Conservation (phyloP, 495 filamentous ascomycete species). For the Cudoniella acicularis region DNA sequence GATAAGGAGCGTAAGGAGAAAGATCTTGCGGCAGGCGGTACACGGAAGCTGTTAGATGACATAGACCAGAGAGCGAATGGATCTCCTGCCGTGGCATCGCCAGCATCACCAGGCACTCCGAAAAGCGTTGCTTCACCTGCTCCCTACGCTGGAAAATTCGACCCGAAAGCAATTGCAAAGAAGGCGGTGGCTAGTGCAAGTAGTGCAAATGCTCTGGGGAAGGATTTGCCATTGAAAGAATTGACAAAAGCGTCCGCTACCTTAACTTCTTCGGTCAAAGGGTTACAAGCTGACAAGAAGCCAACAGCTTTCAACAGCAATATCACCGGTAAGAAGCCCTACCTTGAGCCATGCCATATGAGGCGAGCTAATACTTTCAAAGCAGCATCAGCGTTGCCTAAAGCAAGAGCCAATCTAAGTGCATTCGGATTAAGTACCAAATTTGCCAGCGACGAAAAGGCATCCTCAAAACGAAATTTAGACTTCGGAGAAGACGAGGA, state of each 20-base stretch:
- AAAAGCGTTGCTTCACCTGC: slow-evolving; percentile 45
- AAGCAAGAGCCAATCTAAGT: slow-evolving; percentile 70
- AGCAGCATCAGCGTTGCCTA: slow-evolving; percentile 46
- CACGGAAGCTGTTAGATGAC: slow-evolving; percentile 65
- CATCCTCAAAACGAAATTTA: slow-evolving; percentile 64
- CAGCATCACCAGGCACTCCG: slow-evolving; percentile 52
- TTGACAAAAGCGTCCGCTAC: slow-evolving; percentile 49
- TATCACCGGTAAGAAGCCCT: slow-evolving; percentile 37
- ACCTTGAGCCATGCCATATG: slow-evolving; percentile 13
- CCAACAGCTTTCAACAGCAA: slow-evolving; percentile 43
- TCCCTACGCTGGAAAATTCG: slow-evolving; percentile 77
- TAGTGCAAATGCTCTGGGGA: slow-evolving; percentile 49
- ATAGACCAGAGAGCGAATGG: slow-evolving; percentile 68
- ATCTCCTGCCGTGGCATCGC: slow-evolving; percentile 50
- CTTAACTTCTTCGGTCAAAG: slow-evolving; percentile 38
- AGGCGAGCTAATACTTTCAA: slow-evolving; percentile 33
- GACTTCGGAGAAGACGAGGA: slow-evolving; percentile 87
- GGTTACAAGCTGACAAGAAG: slow-evolving; percentile 50
- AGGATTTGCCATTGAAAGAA: slow-evolving; percentile 58
- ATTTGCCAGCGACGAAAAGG: slow-evolving; percentile 56
- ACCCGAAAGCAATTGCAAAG: slow-evolving; percentile 82
- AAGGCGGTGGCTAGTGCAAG: slow-evolving; percentile 50
- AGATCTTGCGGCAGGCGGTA: slow-evolving; percentile 58
- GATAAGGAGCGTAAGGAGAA: slow-evolving; percentile 75
- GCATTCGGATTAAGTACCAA: slow-evolving; percentile 79